Base-by-base conservation (phyloP, 192 early-diverging fungal species). In the Umbelopsis sp. region DNA sequence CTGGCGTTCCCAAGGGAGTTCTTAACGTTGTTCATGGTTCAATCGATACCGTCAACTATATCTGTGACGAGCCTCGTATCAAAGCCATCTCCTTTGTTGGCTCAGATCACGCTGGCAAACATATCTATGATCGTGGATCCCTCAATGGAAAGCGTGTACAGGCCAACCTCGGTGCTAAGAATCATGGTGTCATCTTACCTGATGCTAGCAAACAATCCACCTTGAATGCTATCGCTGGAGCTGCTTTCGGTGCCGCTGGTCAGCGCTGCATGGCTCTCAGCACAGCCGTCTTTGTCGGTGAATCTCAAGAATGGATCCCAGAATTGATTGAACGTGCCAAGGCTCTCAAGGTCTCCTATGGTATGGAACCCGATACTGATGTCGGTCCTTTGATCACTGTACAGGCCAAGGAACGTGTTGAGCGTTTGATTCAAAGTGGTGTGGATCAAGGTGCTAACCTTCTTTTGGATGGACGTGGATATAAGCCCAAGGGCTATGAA, bases 211-310 rank as follows among this genome's bases (percentile, higher is more conserved):
- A 93, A 85, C 94, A 98, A 83, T 89, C 94, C 71, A 90, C 97
- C n/a, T 85, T 98, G 47, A 97, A 97, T 79, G 87, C 89, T 70
- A 88, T 98, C 45, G 84, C 90, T 32, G 96, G 97, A 21, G 95
- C 97, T 34, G 96, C 97, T 25, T 98, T 98, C 76, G 97, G 97
- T 66, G 96, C 96, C n/a, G 96, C 96, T 32, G 97, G 97, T 47
- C 96, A 96, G 83, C 91, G 97, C 16, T 98, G 97, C 83, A 98
- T 98, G 97, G 97, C 97, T 65, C 88, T 98, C 8, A 94, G 94
- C 44, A 96, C 95, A 20, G 90, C 84, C 1, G 85, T 98, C 29
- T 95, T 97, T 81, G 97, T 98, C 36, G 97, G 95, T 45, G 83
- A 92, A 68, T 77, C 95, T 29, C 80, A 85, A 65, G 83, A 92